Base-by-base conservation (phyloP, 169 alveolate species). In the Cryptosporidium parvum region DNA sequence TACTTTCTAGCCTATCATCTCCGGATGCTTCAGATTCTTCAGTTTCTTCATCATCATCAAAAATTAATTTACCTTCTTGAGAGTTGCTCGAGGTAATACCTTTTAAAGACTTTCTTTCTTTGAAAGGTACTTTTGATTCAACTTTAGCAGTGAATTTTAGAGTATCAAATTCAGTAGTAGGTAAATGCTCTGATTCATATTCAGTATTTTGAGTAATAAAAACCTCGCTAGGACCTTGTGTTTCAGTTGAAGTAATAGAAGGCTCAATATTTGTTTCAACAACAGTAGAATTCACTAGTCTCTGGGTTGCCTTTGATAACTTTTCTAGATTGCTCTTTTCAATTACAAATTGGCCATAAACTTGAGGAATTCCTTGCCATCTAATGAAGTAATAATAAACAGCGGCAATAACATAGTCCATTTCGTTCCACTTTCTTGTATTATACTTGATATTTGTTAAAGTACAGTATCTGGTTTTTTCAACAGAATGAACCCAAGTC, bases 401-500 rank as follows among this genome's bases (percentile, higher is more conserved):
- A 37, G 89, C 75, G 37, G 89, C 89, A 80, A 80, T 80, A 23
- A 80, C 89, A 62, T 80, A 80, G 52, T 80, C 89, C 89, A 80
- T 80, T 29, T 80, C 89, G 44, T 80, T 80, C 89, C 89, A 80
- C 23, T 80, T 80, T 59, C 89, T 80, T 61, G 89, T 62, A 80
- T 80, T 80, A 51, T 80, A 61, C 33, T 80, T 80, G 39, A 80
- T 80, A 44, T 58, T 67, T 45, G 68, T 65, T 62, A 80, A 62
- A 48, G 73, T 65, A 48, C 89, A 80, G 65, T 80, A 80, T 44
- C 89, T 80, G 7, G 80, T 62, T 37, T 80, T 80, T 39, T 80
- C 89, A n/a, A 80, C 89, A 44, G 89, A 80, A 80, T 80, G 89
- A 23, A 80, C 89, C 89, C 89, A 80, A 29, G 89, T 65, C 44